A percentile compares a stretch with the other conserved stretches of the same genome.
Conservation (phyloP, 305 asterid species). For the Fraxinus albicans region DNA sequence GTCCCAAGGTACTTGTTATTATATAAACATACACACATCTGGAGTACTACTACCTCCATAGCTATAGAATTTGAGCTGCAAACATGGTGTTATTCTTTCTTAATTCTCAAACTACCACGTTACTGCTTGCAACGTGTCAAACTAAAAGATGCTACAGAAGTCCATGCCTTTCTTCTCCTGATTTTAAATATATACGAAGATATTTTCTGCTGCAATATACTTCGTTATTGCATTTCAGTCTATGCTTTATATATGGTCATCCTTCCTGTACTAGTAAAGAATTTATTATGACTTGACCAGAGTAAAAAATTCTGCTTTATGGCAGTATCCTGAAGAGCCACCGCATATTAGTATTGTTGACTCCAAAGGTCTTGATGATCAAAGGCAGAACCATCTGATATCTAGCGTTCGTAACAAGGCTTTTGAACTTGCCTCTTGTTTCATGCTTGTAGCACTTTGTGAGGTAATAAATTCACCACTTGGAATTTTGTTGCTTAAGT, state of each 20-base stretch:
- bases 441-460: constrained; percentile 89
- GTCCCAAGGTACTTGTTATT: constrained; percentile 50
- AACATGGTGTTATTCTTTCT: constrained; percentile 1
- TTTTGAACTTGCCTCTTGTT: constrained; percentile 63
- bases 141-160: not conserved
- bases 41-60: not conserved
- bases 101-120: not conserved
- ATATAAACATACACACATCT: not conserved
- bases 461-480: constrained; percentile 55
- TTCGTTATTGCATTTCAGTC: not conserved
- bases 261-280: not conserved
- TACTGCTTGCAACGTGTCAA: constrained; percentile 1
- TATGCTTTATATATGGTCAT: not conserved
- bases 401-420: constrained; percentile 58
- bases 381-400: constrained; percentile 59
- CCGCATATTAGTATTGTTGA: constrained; percentile 66
- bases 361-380: constrained; percentile 89
- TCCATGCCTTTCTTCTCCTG: not conserved
- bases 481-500: constrained; percentile 14
- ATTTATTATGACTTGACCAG: not conserved
- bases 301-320: constrained; percentile 20
- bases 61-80: constrained; percentile 1
- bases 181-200: not conserved
- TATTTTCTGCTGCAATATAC: not conserved
- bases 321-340: constrained; percentile 88